These are phyloP conservation scores for Penicillium lividum DNA, from an alignment of 495 filamentous ascomycete species.

Conservation along the genomic window DNA sequence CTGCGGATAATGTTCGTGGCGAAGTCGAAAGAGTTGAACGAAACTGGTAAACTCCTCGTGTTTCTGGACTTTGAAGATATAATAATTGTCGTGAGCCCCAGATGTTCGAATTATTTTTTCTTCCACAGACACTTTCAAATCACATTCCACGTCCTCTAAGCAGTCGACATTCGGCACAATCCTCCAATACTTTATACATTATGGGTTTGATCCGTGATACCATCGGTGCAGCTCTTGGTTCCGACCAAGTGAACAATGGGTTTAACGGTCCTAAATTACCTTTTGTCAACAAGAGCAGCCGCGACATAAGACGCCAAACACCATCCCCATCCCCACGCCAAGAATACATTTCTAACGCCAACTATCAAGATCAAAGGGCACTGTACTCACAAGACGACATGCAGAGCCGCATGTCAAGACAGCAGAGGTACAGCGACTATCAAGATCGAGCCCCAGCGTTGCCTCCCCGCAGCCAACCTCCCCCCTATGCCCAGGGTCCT, in stretches of 20 bases:
- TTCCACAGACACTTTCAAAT: too few species aligned
- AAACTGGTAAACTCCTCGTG: background rate
- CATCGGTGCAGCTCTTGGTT: slow-evolving; percentile 2
- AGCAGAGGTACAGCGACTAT: slow-evolving; percentile 4
- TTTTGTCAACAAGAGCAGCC: slow-evolving; percentile 1
- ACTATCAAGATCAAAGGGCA: background rate
- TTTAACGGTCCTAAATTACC: slow-evolving; percentile 4
- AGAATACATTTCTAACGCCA: background rate
- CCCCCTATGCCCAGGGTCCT: background rate
- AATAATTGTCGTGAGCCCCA: background rate
- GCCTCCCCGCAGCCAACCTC: slow-evolving; percentile 1
- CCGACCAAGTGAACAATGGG: slow-evolving; percentile 5
- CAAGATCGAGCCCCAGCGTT: background rate
- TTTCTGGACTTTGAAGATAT: background rate
- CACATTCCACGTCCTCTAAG: background rate
- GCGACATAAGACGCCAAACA: background rate
- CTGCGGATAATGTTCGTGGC: background rate
- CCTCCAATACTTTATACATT: background rate
- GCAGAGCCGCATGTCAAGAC: background rate
- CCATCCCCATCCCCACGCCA: background rate
- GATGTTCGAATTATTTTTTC: background rate
- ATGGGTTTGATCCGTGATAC: slow-evolving; percentile 6
- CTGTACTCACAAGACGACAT: background rate
- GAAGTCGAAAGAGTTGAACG: background rate
- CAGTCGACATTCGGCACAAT: background rate